phyloP scores from a whole-genome alignment of 2,329 filamentous ascomycete genomes.

The Gaeumannomyces tritici region DNA sequence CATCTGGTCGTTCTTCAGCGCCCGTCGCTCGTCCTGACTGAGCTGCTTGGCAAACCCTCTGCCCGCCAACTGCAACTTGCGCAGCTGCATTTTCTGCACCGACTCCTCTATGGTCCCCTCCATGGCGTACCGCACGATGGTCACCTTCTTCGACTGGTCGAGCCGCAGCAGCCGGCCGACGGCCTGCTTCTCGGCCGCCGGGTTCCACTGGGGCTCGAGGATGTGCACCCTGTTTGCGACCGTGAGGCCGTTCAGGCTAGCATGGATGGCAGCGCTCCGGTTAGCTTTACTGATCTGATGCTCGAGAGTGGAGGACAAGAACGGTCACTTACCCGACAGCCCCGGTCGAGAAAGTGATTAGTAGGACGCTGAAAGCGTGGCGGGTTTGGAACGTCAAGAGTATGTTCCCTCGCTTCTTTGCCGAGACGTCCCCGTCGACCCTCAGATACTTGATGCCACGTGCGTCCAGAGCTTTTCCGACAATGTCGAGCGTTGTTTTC shows the following conservation, averaged over 20 bases:
- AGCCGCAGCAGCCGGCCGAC: slow-evolving; percentile 9
- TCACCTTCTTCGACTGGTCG: slow-evolving; percentile 6
- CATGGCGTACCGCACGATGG: slow-evolving; percentile 7
- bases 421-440: background rate
- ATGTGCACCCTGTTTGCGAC: slow-evolving; percentile 15
- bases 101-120: slow-evolving; percentile 7
- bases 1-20: background rate
- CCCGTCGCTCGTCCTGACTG: background rate
- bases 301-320: background rate
- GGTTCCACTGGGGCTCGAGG: slow-evolving; percentile 10
- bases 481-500: background rate
- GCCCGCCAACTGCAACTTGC: background rate
- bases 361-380: background rate
- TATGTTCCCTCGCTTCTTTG: background rate
- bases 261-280: background rate
- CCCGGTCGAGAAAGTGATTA: background rate
- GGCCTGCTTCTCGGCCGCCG: slow-evolving; percentile 9
- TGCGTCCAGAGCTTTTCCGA: background rate
- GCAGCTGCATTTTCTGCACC: background rate
- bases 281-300: background rate
- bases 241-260: slow-evolving; percentile 4
- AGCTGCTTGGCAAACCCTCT: background rate
- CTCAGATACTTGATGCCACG: background rate
- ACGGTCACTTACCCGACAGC: background rate
- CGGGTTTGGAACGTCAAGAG: background rate